Conservation (phyloP, 73 alveolate genomes). For the Uronychia binucleata region DNA sequence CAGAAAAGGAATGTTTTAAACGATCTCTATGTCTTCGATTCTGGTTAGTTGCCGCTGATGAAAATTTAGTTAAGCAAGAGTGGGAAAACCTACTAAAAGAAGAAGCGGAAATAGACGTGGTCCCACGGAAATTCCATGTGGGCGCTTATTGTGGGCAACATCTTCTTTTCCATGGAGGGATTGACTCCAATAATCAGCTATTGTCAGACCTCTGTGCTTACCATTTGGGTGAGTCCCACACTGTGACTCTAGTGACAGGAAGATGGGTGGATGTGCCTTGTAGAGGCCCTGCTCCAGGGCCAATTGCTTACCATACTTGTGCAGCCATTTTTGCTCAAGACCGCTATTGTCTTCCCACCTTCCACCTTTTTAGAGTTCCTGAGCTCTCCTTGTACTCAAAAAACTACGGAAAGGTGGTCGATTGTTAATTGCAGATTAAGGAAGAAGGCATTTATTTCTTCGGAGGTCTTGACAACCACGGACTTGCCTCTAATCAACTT, state of each 20-base stretch:
- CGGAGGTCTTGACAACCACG: constrained; percentile 31
- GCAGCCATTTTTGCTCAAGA: neutral
- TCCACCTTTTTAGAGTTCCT: neutral
- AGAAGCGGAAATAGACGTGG: neutral
- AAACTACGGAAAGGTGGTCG: neutral
- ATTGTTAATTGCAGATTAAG: no score
- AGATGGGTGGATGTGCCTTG: neutral
- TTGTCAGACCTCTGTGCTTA: neutral
- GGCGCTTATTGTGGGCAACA: neutral
- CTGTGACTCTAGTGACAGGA: neutral
- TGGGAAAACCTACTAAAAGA: no score
- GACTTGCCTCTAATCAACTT: constrained; percentile 25
- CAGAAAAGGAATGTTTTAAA: neutral
- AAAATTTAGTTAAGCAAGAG: no score
- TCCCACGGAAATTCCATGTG: neutral
- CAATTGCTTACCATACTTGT: neutral
- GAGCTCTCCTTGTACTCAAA: neutral
- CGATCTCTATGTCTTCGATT: neutral
- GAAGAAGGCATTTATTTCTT: neutral
- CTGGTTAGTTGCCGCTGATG: no score
- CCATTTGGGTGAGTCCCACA: no score
- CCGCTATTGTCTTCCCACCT: neutral
- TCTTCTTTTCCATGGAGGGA: neutral
- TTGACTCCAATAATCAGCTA: neutral
- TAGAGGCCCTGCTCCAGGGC: neutral